These are phyloP conservation scores for Lactarius akahatsu DNA, from an alignment of 768 basidiomycete species.

Conservation along the genomic window DNA sequence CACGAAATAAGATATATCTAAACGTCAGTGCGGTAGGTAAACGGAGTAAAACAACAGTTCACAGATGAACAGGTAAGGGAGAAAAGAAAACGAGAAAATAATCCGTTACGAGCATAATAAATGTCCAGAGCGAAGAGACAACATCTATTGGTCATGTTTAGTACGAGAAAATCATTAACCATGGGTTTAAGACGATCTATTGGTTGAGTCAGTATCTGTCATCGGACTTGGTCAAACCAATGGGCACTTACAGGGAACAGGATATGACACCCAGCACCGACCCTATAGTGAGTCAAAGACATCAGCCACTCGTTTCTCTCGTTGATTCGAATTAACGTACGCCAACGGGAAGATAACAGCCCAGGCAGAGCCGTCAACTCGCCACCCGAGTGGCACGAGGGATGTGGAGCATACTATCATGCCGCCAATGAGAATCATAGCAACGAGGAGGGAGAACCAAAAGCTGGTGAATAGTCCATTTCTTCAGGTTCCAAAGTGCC, in stretches of 20 bases:
- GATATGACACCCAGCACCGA: slow-evolving; percentile 65
- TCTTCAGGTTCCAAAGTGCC: not conserved
- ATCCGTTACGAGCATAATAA: not conserved
- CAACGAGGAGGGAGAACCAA: slow-evolving; percentile 61
- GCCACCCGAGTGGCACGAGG: slow-evolving; percentile 64
- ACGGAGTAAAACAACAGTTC: not conserved
- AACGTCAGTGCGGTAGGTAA: not conserved
- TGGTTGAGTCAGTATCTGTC: slow-evolving; percentile 31
- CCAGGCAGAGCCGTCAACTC: slow-evolving; percentile 61
- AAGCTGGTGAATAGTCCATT: slow-evolving; percentile 39
- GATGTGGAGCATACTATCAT: slow-evolving; percentile 55
- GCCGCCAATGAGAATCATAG: slow-evolving; percentile 50
- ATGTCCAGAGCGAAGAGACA: not conserved
- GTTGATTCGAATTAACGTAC: slow-evolving; percentile 40
- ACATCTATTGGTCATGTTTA: slow-evolving; percentile 27
- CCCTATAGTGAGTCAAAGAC: slow-evolving; percentile 35
- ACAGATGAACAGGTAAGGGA: not conserved
- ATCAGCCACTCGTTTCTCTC: slow-evolving; percentile 3
- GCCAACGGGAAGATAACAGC: slow-evolving; percentile 75
- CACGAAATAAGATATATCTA: not conserved
- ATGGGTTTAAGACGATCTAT: slow-evolving; percentile 82
- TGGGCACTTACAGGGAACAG: slow-evolving; percentile 66
- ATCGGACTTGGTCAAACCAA: slow-evolving; percentile 13
- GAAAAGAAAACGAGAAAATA: not conserved
- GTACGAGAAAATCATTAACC: slow-evolving; percentile 82